A percentile compares a stretch with the other conserved stretches of the same genome.
Conservation (phyloP, 441 rosid species). For the Adansonia rubrostipa region DNA sequence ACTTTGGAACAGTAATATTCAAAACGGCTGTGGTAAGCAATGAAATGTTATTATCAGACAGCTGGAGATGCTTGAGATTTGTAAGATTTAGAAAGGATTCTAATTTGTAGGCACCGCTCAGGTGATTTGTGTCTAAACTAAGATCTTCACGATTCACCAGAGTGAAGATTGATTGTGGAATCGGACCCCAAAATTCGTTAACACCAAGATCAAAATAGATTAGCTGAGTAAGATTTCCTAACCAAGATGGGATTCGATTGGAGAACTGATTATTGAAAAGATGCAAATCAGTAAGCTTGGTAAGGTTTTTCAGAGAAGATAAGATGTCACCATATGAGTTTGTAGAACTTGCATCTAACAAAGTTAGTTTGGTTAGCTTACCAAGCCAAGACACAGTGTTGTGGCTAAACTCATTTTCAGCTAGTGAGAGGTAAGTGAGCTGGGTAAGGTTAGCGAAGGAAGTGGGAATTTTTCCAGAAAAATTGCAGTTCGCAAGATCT, state of each 20-base stretch:
- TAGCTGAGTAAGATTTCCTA: neutral
- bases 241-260: neutral
- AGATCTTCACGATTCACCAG: neutral
- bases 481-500: neutral
- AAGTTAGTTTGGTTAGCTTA: neutral
- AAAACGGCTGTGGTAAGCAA: neutral
- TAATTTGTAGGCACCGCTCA: neutral
- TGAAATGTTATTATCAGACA: neutral
- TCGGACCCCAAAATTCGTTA: neutral
- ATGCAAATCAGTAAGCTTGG: neutral
- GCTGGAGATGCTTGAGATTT: neutral
- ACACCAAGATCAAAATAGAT: accelerated
- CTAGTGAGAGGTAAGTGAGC: neutral
- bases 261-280: neutral
- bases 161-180: neutral
- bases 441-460: neutral
- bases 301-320: neutral
- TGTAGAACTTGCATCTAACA: neutral
- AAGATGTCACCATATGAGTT: neutral
- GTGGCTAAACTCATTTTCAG: neutral
- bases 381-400: neutral
- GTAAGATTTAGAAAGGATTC: neutral
- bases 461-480: neutral
- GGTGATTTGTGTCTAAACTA: accelerated
- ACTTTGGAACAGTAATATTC: neutral